Conservation (phyloP, 306 rosid species). For the Dryas drummondii region DNA sequence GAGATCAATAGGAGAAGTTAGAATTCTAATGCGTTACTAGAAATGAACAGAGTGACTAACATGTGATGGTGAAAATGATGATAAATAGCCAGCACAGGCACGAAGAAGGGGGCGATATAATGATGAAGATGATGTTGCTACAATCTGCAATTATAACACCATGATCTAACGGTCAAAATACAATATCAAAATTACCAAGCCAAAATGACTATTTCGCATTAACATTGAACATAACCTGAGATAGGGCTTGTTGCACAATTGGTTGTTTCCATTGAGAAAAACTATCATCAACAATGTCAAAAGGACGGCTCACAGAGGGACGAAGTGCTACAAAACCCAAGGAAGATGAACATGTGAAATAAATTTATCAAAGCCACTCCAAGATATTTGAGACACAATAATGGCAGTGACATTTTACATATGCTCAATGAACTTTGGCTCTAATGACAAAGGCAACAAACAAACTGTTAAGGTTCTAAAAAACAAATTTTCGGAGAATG, state of each 20-base stretch:
- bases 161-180: not conserved
- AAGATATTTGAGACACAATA: not conserved
- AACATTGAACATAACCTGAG: conserved; percentile 58
- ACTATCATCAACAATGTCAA: conserved; percentile 61
- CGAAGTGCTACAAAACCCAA: conserved; percentile 67
- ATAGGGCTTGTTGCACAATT: conserved; percentile 74
- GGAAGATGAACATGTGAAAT: conserved; percentile 16
- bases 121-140: conserved; percentile 61
- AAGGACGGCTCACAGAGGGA: conserved; percentile 66
- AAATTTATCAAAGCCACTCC: conserved; percentile 14
- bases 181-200: conserved; percentile 15
- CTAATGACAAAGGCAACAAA: not conserved
- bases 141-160: conserved; percentile 62
- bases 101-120: conserved; percentile 67
- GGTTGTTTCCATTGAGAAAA: conserved; percentile 90
- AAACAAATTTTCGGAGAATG: not conserved
- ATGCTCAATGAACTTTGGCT: not conserved
- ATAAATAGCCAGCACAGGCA: conserved; percentile 86
- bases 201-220: conserved; percentile 10
- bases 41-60: conserved; percentile 48
- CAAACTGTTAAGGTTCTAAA: not conserved
- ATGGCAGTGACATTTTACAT: not conserved
- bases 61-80: conserved; percentile 87
- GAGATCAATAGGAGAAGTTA: not conserved
- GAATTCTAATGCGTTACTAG: conserved; percentile 3